Base-by-base conservation (phyloP, 1,139 yeast species). In the Blastobotrys serpentis region DNA sequence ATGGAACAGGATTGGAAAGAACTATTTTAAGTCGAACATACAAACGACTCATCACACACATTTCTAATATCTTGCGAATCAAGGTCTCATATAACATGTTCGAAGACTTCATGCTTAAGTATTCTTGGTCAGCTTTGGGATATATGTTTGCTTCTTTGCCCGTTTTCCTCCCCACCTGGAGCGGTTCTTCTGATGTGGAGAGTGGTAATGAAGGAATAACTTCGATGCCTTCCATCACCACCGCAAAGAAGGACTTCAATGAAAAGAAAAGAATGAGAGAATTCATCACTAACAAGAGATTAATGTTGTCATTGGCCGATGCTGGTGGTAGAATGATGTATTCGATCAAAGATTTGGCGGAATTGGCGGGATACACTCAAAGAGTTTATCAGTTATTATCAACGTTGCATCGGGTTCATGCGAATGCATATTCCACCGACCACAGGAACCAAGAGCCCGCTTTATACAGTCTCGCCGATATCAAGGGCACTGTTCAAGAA, bases 301-400 rank as follows among this genome's bases (percentile, higher is more conserved):
- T 90, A 57, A 83, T 90, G 86, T 76, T 90, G 58, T 84, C 94
- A 4, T 76, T 90, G 63, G 96, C 97, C 1, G 98, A 90, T 70
- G 96, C 98, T 0, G 97, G 97, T 4, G 86, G 95, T n/a, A 76
- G 97, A 56, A 77, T 90, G 71, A 89, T 90, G 96, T 88, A 88
- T 66, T 88, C 97, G 1, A 86, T 89, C 57, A 89, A 90, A 65
- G 97, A 89, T 67, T 78, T 90, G n/a, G 86, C 95, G 11, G 92
- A 84, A 66, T 75, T 90, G 51, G 87, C 96, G 1, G 97, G 97
- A 8, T 86, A 86, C 64, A 88, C 97, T 1, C 92, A 88, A 57
- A 73, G 97, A 56, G 86, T 90, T 1, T 90, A 86, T 68, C 79
- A 80, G 25, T 72, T 90, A 49, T 72, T 90, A 54, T 76, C 86